These are phyloP conservation scores for Amanita molliuscula DNA, from an alignment of 768 basidiomycete species.

Conservation along the genomic window DNA sequence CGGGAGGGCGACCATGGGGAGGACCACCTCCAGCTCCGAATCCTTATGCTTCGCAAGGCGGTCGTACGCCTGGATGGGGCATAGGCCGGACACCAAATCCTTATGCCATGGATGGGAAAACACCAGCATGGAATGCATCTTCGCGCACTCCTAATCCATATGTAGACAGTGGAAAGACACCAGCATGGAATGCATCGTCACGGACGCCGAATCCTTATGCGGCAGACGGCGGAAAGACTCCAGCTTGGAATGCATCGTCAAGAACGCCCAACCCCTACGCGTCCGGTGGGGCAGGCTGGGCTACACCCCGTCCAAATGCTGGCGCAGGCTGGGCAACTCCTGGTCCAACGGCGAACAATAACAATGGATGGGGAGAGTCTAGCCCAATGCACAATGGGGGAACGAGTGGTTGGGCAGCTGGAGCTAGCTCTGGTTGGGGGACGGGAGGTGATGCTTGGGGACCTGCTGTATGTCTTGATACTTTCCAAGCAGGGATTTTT, in stretches of 20 bases:
- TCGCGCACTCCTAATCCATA: constrained; percentile 67
- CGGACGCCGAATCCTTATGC: constrained; percentile 65
- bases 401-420: constrained; percentile 13
- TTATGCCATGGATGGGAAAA: constrained; percentile 44
- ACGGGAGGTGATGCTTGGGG: constrained; percentile 18
- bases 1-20: constrained; percentile 14
- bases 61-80: constrained; percentile 21
- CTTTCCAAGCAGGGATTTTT: background rate
- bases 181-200: constrained; percentile 53
- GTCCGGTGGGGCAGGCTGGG: constrained; percentile 25
- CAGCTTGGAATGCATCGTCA: constrained; percentile 53
- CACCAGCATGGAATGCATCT: constrained; percentile 46
- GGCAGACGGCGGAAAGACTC: constrained; percentile 49
- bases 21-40: constrained; percentile 20
- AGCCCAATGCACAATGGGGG: constrained; percentile 34
- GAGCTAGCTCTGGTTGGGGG: constrained; percentile 19
- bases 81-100: constrained; percentile 60
- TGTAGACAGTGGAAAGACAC: constrained; percentile 47
- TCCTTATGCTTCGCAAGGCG: constrained; percentile 23
- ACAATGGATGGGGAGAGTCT: constrained; percentile 26
- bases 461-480: constrained; percentile 17
- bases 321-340: constrained; percentile 5
- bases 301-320: constrained; percentile 8
- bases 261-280: constrained; percentile 71
- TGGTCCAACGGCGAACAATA: constrained; percentile 6